Base-by-base conservation (phyloP, 1,284 basidiomycete genomes). In the Malassezia slooffiae region DNA sequence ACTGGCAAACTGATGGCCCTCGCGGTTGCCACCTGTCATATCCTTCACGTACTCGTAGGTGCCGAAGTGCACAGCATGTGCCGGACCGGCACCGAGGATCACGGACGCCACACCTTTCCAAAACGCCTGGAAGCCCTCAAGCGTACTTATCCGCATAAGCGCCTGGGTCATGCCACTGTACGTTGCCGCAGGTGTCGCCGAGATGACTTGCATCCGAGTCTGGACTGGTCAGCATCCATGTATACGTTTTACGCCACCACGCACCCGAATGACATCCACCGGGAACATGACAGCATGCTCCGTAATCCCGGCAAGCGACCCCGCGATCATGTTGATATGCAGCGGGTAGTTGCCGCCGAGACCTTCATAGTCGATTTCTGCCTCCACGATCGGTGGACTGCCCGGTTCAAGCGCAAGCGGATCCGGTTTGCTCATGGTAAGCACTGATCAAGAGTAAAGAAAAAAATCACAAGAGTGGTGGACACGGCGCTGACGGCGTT, bases 261-360 rank as follows among this genome's bases (percentile, higher is more conserved):
- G 22, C 48, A 86, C 91, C 76, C 97, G 96, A 71, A 99, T 93
- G 62, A 86, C 89, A 73, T 99, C 93, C 54, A 97, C 76, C 3
- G 93, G 93, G 70, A 87, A 99, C 84, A 99, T 97, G 69, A 93
- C 87, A 20, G 90, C 86, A 73, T 99, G 93, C 72, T 99, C 93
- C 43, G 88, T 89, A 61, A 99, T 97, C 51, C 93, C 93, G 58
- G 93, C 91, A 70, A 97, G 74, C 35, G 89, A 89, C 45, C 93
- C 93, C 20, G 93, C 93, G 63, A 88, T 74, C 93, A 97, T 97
- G 73, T 90, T 93, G 55, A 93, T 84, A 17, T 63, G 58, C 12
- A 67, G 47, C 26, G 66, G 66, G 5, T 58, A 57, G 42, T 61
- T 60, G 32, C 43, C 43, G 12, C 60, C 60, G 13, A 69, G 57